Evolutionary conservation across 2,329 filamentous ascomycete species (phyloP).

Genomic region (Microsporum canis): DNA sequence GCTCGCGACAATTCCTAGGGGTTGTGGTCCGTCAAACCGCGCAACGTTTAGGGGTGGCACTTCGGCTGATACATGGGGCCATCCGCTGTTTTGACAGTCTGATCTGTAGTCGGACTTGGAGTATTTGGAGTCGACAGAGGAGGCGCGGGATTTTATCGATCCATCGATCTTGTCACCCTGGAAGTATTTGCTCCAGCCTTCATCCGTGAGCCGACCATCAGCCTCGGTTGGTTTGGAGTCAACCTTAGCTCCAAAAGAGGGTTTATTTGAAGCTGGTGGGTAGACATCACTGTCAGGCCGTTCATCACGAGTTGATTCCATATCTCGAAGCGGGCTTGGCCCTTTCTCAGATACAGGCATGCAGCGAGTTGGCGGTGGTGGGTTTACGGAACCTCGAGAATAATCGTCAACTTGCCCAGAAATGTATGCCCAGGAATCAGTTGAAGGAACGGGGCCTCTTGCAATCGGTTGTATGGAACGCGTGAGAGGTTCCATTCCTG

Average conservation of each 20-base stretch:
- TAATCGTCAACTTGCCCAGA: constrained; percentile 22
- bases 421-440: constrained; percentile 32
- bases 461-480: constrained; percentile 36
- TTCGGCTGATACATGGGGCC: constrained; percentile 27
- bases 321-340: constrained; percentile 11
- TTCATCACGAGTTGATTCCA: constrained; percentile 12
- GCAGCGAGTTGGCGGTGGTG: neutral
- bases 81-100: constrained; percentile 31
- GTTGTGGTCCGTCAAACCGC: constrained; percentile 29
- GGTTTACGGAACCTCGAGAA: neutral
- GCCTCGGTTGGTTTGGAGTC: constrained; percentile 10
- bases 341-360: constrained; percentile 8
- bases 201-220: constrained; percentile 33
- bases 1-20: constrained; percentile 30
- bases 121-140: constrained; percentile 21
- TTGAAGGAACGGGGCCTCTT: constrained; percentile 31
- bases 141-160: constrained; percentile 19
- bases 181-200: constrained; percentile 42
- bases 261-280: constrained; percentile 16
- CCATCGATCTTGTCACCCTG: constrained; percentile 24
- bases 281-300: constrained; percentile 11
- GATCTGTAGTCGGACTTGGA: constrained; percentile 31
- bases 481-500: constrained; percentile 34
- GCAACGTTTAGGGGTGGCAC: constrained; percentile 28
- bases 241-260: constrained; percentile 15